Evolutionary conservation across 208 protist genomes (phyloP).

Genomic region (Trypanosoma avium): DNA sequence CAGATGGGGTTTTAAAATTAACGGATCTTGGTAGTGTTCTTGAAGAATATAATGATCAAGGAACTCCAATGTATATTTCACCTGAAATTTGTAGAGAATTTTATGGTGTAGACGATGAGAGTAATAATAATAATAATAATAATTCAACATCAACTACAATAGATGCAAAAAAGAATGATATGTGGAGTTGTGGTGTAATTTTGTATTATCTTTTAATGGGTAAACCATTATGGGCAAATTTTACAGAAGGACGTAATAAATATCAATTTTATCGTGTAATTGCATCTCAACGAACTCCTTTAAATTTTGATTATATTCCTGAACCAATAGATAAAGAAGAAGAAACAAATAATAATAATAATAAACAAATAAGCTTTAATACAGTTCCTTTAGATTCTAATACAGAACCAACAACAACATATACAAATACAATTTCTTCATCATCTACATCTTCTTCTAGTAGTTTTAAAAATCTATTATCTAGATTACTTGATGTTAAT

Average conservation of each 20-base stretch:
- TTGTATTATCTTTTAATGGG: conserved; percentile 81
- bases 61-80: conserved; percentile 84
- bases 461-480: conserved; percentile 59
- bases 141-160: conserved; percentile 14
- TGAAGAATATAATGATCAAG: conserved; percentile 60
- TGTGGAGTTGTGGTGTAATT: conserved; percentile 81
- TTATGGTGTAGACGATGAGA: conserved; percentile 30
- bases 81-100: conserved; percentile 85
- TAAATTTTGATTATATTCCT: conserved; percentile 48
- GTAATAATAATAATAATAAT: not conserved
- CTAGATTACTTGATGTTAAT: conserved; percentile 58
- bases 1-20: conserved; percentile 73
- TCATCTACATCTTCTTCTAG: conserved; percentile 21
- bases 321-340: conserved; percentile 16
- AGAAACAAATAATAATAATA: conserved; percentile 2
- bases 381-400: no score
- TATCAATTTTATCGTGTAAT: conserved; percentile 79
- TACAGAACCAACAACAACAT: no score
- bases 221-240: conserved; percentile 16
- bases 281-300: conserved; percentile 35
- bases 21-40: conserved; percentile 68
- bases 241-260: conserved; percentile 16
- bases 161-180: conserved; percentile 56
- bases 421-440: not conserved
- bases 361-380: no score